Percentiles rank a stretch among this genome's conserved stretches.
Evolutionary conservation across 2,329 filamentous ascomycete species (phyloP).

Genomic region (Colletotrichum sp.): DNA sequence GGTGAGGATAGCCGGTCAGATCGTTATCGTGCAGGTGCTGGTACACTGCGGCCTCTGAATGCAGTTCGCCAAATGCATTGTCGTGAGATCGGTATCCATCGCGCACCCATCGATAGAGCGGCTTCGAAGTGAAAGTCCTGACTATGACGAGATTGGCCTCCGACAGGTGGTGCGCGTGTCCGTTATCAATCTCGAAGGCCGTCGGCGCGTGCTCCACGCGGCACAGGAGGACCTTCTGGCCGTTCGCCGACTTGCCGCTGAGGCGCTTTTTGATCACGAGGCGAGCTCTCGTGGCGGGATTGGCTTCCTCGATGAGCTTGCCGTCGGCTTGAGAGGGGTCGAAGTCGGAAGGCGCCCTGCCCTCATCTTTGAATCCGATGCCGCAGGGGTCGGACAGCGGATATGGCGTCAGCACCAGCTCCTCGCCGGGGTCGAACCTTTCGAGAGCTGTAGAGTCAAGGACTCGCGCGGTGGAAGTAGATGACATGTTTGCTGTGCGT

Average conservation of each 20-base stretch:
- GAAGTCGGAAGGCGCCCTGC: neutral
- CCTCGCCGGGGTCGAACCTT: neutral
- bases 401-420: neutral
- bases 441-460: neutral
- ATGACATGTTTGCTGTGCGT: neutral
- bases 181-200: neutral
- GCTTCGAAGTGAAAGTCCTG: neutral
- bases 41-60: neutral
- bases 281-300: neutral
- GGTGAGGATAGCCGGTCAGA: neutral
- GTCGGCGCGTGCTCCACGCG: neutral
- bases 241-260: accelerated
- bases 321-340: neutral
- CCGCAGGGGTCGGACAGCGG: neutral
- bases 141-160: neutral
- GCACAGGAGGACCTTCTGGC: neutral
- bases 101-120: neutral
- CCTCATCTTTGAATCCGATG: neutral
- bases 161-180: neutral
- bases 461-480: neutral
- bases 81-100: neutral
- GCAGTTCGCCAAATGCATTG: neutral
- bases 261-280: neutral
- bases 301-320: neutral
- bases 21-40: neutral